Conservation (phyloP, 1,284 basidiomycete genomes). For the Inonotus hispidus region DNA sequence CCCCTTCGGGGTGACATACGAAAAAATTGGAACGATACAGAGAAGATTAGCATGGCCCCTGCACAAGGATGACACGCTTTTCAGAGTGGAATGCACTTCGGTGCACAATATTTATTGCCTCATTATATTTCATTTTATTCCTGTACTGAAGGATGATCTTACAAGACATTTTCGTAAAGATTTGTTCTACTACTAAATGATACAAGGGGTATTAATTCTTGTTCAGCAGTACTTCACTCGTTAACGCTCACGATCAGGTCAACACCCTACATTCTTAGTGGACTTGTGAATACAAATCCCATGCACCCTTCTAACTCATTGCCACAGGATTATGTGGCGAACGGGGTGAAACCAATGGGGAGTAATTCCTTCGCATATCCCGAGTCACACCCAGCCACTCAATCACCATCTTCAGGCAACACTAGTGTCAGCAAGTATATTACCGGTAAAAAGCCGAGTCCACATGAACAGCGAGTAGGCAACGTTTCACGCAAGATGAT, state of each 20-base stretch:
- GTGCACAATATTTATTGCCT: constrained; percentile 22
- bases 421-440: no score
- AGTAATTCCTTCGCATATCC: background rate
- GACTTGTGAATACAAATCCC: no score
- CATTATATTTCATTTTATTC: background rate
- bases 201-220: no score
- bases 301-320: no score
- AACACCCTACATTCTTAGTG: no score
- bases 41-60: constrained; percentile 23
- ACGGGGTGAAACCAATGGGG: background rate
- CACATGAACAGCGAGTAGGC: background rate
- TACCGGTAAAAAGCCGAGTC: background rate
- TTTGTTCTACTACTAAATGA: background rate
- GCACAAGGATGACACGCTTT: constrained; percentile 23
- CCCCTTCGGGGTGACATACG: constrained; percentile 22
- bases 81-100: constrained; percentile 22
- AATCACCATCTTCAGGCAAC: no score
- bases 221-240: no score
- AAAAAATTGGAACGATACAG: constrained; percentile 23
- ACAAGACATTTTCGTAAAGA: background rate
- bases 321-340: no score
- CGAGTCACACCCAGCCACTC: background rate
- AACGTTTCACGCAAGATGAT: background rate
- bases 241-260: no score
- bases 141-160: no score